Percentiles rank a stretch among this genome's conserved stretches.
phyloP scores from a whole-genome alignment of 2,329 filamentous ascomycete species.

The Microdochium bolleyi region DNA sequence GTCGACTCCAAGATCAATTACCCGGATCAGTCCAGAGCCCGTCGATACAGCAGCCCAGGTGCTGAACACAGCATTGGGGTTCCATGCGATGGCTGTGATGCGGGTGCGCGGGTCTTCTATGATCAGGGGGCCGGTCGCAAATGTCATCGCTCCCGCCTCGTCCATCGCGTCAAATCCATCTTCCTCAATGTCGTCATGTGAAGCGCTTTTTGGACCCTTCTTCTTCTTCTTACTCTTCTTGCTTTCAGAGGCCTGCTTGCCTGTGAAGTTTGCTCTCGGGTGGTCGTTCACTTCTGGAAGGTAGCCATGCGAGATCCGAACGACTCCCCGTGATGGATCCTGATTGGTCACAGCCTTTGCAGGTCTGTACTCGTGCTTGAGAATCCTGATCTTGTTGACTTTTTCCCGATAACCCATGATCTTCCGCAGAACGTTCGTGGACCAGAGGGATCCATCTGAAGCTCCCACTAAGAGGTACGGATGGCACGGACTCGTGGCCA shows the following conservation, averaged over 20 bases:
- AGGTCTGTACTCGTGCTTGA: constrained; percentile 46
- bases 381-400: constrained; percentile 33
- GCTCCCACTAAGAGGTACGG: constrained; percentile 46
- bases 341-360: constrained; percentile 17
- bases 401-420: constrained; percentile 31
- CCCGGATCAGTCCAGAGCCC: constrained; percentile 57
- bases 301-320: constrained; percentile 44
- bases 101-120: constrained; percentile 57
- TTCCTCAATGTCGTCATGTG: constrained; percentile 10
- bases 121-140: constrained; percentile 30
- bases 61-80: constrained; percentile 56
- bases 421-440: constrained; percentile 34
- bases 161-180: constrained; percentile 17
- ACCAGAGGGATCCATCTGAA: constrained; percentile 45
- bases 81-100: constrained; percentile 58
- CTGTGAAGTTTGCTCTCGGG: constrained; percentile 28
- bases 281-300: constrained; percentile 40
- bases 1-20: constrained; percentile 56
- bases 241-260: constrained; percentile 13
- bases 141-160: constrained; percentile 13
- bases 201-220: constrained; percentile 12
- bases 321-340: constrained; percentile 31
- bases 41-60: constrained; percentile 61
- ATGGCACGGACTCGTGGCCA: constrained; percentile 41
- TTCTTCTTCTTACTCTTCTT: constrained; percentile 12